Percentiles rank a stretch among this genome's conserved stretches.
phyloP scores from a whole-genome alignment of 495 filamentous ascomycete species.

The Hypoxylon intermedium region DNA sequence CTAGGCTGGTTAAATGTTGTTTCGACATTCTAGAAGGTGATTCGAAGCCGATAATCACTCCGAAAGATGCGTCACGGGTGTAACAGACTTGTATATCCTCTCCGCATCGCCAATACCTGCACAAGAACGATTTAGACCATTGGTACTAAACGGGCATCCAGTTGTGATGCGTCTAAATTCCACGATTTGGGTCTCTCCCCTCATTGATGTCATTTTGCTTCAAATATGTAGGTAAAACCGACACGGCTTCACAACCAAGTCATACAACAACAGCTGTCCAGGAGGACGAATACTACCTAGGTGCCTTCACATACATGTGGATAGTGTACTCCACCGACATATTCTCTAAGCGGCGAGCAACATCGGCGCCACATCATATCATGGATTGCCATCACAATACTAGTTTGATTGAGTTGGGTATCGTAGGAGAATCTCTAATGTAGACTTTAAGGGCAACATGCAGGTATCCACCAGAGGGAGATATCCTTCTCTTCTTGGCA shows the following conservation, averaged over 20 bases:
- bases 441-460: slow-evolving; percentile 7
- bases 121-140: slow-evolving; percentile 7
- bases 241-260: slow-evolving; percentile 15
- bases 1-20: background rate
- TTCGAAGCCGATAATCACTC: slow-evolving; percentile 10
- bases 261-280: slow-evolving; percentile 16
- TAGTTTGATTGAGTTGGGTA: slow-evolving; percentile 4
- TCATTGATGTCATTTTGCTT: slow-evolving; percentile 14
- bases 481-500: background rate
- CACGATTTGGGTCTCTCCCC: slow-evolving; percentile 10
- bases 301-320: slow-evolving; percentile 14
- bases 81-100: slow-evolving; percentile 8
- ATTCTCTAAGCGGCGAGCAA: background rate
- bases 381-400: background rate
- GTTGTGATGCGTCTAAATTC: background rate
- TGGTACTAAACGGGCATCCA: slow-evolving; percentile 3
- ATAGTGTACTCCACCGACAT: slow-evolving; percentile 1
- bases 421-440: slow-evolving; percentile 1
- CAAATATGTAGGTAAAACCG: slow-evolving; percentile 8
- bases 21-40: slow-evolving; percentile 30
- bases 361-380: background rate
- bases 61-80: background rate
- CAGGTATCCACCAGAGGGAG: slow-evolving; percentile 3
- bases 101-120: background rate
- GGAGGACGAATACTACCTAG: slow-evolving; percentile 22